These are phyloP conservation scores for Imleria badia DNA, from an alignment of 768 basidiomycete genomes.

Conservation along the genomic window DNA sequence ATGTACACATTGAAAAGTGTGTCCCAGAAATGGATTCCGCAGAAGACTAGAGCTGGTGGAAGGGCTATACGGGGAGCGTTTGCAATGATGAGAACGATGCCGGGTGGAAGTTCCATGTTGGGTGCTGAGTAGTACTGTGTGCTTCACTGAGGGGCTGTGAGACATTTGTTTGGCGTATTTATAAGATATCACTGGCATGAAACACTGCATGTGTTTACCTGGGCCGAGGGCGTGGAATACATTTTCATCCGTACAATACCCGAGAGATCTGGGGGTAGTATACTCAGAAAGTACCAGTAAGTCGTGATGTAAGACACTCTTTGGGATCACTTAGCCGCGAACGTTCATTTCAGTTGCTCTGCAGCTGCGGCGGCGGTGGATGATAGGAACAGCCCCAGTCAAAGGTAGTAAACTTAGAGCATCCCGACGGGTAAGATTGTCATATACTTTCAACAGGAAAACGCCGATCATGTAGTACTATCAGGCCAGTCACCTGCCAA, in stretches of 20 bases:
- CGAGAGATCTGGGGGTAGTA: too few relatives aligned
- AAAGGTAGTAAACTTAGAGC: not conserved
- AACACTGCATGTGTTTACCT: conserved; percentile 10
- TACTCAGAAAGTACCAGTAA: too few relatives aligned
- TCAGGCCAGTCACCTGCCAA: not conserved
- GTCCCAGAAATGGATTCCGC: conserved; percentile 11
- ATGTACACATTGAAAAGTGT: conserved; percentile 4
- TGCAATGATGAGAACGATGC: conserved; percentile 27
- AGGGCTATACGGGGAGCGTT: conserved; percentile 25
- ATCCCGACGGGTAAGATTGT: not conserved
- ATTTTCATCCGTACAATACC: too few relatives aligned
- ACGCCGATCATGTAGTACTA: not conserved
- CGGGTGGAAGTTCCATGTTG: conserved; percentile 35
- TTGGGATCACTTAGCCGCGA: too few relatives aligned
- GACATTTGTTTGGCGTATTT: not conserved
- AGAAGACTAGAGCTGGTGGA: conserved; percentile 18
- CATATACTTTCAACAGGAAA: too few relatives aligned
- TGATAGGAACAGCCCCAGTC: not conserved
- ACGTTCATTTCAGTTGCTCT: too few relatives aligned
- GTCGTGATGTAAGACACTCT: too few relatives aligned
- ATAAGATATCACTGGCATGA: conserved; percentile 3
- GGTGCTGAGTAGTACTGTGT: too few relatives aligned
- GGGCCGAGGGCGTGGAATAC: not conserved
- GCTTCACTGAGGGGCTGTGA: not conserved
- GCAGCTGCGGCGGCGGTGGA: too few relatives aligned